Evolutionary conservation across 1,284 basidiomycete genomes (phyloP), one percentile per base, ranked within the genome.

Genomic region (Marasmius sp.): DNA sequence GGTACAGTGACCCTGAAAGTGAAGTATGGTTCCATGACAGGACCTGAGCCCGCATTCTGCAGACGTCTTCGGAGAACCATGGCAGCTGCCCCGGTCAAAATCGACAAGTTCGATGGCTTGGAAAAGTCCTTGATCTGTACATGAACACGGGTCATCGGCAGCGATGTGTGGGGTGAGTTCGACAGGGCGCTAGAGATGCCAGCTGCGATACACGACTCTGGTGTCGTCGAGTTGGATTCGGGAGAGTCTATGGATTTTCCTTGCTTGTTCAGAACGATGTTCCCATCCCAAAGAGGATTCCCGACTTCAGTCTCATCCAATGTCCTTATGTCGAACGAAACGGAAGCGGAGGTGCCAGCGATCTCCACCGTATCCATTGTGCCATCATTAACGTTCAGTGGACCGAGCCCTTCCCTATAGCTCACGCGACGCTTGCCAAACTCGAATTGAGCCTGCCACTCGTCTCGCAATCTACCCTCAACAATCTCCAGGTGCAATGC

Each of bases 401-500:
- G 67, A 20, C 83, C 82, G 34, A 90, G 75, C 22, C 87, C 84
- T 75, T 95, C 93, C 33, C 92, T 84, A 75, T 90, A 94, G 72
- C 87, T 89, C 54, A 96, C 93, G 6, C 89, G 82, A 60, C 93
- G 86, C 58, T 76, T 78, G 3, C 94, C 93, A 69, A 94, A 84
- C 69, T 93, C 86, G 65, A 93, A 94, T 47, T 85, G 81, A 18
- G 82, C 92, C 34, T 85, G 82, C 85, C 92, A 96, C 74, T 95
- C 94, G 63, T 93, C 86, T 58, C 80, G 80, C 37, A 96, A 77
- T 33, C 94, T 81, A 41, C 87, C 86, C 73, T 93, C 91, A 1
- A 94, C 83, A 61, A 96, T 95, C 72, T 96, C 94, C 7, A 96
- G 82, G 71, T 96, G 93, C 34, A 96, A 81, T 43, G 91, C 86